These are phyloP conservation scores for Borovskyia barvae DNA, from an alignment of 208 protist genomes.

Conservation along the genomic window DNA sequence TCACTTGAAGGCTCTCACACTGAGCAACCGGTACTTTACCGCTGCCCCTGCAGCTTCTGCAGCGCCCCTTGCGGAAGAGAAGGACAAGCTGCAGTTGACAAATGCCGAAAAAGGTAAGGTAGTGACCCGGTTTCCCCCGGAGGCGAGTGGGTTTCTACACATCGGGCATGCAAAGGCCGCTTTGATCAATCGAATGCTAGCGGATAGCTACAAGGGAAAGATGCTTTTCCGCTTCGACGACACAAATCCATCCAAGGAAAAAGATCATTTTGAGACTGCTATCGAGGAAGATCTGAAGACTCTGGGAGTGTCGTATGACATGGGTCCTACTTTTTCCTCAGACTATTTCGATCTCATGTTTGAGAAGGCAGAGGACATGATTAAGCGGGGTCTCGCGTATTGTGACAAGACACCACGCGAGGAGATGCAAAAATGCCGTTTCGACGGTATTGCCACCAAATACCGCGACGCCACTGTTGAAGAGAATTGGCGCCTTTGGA, in stretches of 20 bases:
- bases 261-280: slow-evolving; percentile 94
- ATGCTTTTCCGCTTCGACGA: slow-evolving; percentile 99
- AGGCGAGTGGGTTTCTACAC: slow-evolving; percentile 97
- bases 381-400: slow-evolving; percentile 93
- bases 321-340: slow-evolving; percentile 93
- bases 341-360: slow-evolving; percentile 97
- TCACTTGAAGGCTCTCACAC: slow-evolving; percentile 55
- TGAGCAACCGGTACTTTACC: slow-evolving; percentile 63
- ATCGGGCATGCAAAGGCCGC: slow-evolving; percentile 99
- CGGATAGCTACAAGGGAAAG: slow-evolving; percentile 95
- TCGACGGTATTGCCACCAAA: slow-evolving; percentile 88
- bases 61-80: slow-evolving; percentile 19
- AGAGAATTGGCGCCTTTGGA: slow-evolving; percentile 95
- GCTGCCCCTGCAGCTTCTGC: slow-evolving; percentile 1
- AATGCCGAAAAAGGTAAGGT: slow-evolving; percentile 90
- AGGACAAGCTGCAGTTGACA: slow-evolving; percentile 75
- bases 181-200: slow-evolving; percentile 97
- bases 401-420: slow-evolving; percentile 97
- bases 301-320: slow-evolving; percentile 91
- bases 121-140: slow-evolving; percentile 97
- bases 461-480: slow-evolving; percentile 91
- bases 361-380: slow-evolving; percentile 89
- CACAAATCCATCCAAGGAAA: slow-evolving; percentile 99
- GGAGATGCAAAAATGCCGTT: slow-evolving; percentile 93
- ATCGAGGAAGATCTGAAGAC: slow-evolving; percentile 95